Evolutionary conservation across 352 stramenopile genomes (phyloP).

Genomic region (Albugo laibachii): DNA sequence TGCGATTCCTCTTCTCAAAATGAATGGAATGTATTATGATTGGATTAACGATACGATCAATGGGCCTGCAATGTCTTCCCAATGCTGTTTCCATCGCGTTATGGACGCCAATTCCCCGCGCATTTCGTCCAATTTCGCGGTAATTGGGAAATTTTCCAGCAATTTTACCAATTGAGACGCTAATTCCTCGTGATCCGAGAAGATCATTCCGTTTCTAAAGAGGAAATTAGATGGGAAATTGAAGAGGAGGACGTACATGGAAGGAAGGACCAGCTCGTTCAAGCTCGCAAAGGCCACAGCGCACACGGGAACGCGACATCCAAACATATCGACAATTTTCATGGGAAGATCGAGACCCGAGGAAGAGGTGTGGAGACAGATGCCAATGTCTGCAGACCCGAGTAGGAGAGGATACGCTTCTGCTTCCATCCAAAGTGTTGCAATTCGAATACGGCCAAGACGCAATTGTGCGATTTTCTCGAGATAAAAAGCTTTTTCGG

Average conservation of each 20-base stretch:
- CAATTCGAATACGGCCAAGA: conserved; percentile 64
- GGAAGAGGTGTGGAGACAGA: conserved; percentile 98
- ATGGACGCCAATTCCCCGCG: neutral
- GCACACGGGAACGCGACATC: conserved; percentile 91
- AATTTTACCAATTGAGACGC: conserved; percentile 36
- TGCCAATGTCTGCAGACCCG: conserved; percentile 88
- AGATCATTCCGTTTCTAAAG: conserved; percentile 68
- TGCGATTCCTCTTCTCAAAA: conserved; percentile 82
- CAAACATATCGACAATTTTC: conserved; percentile 99
- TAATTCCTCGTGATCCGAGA: conserved; percentile 32
- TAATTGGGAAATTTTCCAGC: conserved; percentile 27
- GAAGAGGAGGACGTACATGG: conserved; percentile 81
- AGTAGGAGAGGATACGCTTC: conserved; percentile 92
- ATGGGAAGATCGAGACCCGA: conserved; percentile 97
- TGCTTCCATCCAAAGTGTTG: conserved; percentile 94
- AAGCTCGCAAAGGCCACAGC: conserved; percentile 91
- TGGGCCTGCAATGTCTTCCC: no score
- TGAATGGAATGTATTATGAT: no score
- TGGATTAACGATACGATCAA: no score
- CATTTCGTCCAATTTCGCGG: conserved; percentile 1
- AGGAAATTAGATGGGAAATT: no score
- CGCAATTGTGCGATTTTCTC: conserved; percentile 44
- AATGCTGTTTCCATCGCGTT: neutral
- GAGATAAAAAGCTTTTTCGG: conserved; percentile 84
- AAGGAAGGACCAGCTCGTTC: conserved; percentile 91